A percentile compares a stretch with the other conserved stretches of the same genome.
Conservation (phyloP, 2,329 filamentous ascomycete genomes). For the Seiridium cupressi region DNA sequence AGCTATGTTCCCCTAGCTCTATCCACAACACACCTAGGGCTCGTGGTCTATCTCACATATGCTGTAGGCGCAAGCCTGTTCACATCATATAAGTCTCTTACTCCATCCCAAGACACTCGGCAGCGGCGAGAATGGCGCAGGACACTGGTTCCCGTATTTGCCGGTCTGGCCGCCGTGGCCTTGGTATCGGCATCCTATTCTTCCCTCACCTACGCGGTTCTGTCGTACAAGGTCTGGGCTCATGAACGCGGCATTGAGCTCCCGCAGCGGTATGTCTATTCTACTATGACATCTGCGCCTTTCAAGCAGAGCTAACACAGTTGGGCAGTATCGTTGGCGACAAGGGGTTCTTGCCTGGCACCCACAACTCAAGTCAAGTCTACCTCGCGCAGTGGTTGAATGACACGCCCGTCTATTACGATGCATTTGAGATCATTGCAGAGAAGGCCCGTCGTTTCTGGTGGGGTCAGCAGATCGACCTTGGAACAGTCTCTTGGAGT, state of each 20-base stretch:
- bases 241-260: slow-evolving; percentile 31
- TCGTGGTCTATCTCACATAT: slow-evolving; percentile 30
- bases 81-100: slow-evolving; percentile 30
- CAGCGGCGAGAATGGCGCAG: slow-evolving; percentile 29
- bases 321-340: slow-evolving; percentile 16
- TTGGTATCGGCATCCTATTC: slow-evolving; percentile 28
- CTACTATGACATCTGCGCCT: neutral
- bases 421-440: slow-evolving; percentile 53
- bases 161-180: slow-evolving; percentile 27
- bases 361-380: slow-evolving; percentile 27
- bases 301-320: neutral
- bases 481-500: slow-evolving; percentile 52
- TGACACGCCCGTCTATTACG: slow-evolving; percentile 49
- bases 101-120: slow-evolving; percentile 34
- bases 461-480: slow-evolving; percentile 62
- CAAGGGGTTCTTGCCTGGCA: slow-evolving; percentile 24
- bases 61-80: slow-evolving; percentile 30
- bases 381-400: slow-evolving; percentile 51
- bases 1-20: slow-evolving; percentile 31
- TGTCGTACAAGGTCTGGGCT: slow-evolving; percentile 39
- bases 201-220: slow-evolving; percentile 22
- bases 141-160: slow-evolving; percentile 31
- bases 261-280: slow-evolving; percentile 23
- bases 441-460: slow-evolving; percentile 55
- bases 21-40: slow-evolving; percentile 24